A percentile compares a stretch with the other conserved stretches of the same genome.
These are phyloP conservation scores for Leccinum fallax DNA, from an alignment of 1,284 basidiomycete species.

Conservation along the genomic window DNA sequence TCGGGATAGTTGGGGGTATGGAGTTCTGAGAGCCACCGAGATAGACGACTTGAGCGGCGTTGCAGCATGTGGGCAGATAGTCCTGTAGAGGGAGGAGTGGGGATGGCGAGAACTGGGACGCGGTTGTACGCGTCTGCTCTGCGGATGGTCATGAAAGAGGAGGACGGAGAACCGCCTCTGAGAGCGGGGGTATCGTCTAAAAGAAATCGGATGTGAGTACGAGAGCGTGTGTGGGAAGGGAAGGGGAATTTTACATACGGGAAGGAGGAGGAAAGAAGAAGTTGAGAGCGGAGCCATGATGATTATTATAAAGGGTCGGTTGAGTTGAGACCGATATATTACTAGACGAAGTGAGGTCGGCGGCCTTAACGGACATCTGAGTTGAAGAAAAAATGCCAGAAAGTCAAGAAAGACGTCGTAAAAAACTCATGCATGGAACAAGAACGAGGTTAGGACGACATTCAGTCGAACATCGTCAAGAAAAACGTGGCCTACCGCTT, in stretches of 20 bases:
- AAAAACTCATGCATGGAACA: slow-evolving; percentile 35
- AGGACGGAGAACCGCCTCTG: slow-evolving; percentile 30
- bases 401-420: slow-evolving; percentile 26
- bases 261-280: slow-evolving; percentile 5
- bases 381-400: slow-evolving; percentile 1
- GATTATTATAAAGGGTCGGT: slow-evolving; percentile 17
- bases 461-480: slow-evolving; percentile 26
- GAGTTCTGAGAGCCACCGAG: slow-evolving; percentile 71
- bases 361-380: slow-evolving; percentile 29
- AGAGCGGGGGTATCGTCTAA: slow-evolving; percentile 15
- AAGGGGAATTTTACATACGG: slow-evolving; percentile 26
- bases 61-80: slow-evolving; percentile 30
- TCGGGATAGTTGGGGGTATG: slow-evolving; percentile 36
- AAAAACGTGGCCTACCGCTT: slow-evolving; percentile 27
- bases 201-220: slow-evolving; percentile 8
- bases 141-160: slow-evolving; percentile 30
- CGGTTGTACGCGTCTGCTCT: slow-evolving; percentile 33
- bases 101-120: slow-evolving; percentile 19
- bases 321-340: slow-evolving; percentile 3
- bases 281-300: slow-evolving; percentile 17
- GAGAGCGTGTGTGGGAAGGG: not conserved
- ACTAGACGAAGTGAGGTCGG: slow-evolving; percentile 14
- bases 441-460: slow-evolving; percentile 26
- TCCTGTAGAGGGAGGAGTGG: slow-evolving; percentile 22
- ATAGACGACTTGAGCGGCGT: slow-evolving; percentile 60